Conservation (phyloP, 2,329 filamentous ascomycete genomes). For the Tothia fuscella region DNA sequence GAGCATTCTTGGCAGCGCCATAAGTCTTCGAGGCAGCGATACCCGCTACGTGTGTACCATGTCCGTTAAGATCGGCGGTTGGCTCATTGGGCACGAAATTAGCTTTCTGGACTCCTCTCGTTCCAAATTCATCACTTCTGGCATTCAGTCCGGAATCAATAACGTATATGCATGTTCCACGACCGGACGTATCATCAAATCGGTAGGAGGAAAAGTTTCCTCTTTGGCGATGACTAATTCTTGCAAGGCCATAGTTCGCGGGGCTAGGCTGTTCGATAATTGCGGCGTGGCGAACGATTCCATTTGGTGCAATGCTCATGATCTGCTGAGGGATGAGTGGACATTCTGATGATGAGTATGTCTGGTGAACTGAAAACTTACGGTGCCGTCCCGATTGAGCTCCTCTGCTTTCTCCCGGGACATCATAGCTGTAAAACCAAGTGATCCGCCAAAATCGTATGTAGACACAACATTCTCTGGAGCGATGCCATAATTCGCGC, state of each 20-base stretch:
- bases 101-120: constrained; percentile 27
- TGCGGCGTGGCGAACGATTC: no score
- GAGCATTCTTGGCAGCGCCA: constrained; percentile 15
- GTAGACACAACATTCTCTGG: no score
- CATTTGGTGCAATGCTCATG: no score
- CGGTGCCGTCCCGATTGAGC: no score
- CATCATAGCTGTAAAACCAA: no score
- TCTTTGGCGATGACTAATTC: constrained; percentile 25
- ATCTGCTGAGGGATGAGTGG: no score
- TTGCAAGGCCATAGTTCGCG: constrained; percentile 30
- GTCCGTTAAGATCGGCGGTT: constrained; percentile 26
- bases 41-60: constrained; percentile 24
- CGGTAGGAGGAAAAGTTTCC: constrained; percentile 25
- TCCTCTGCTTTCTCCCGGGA: no score
- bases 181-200: constrained; percentile 28
- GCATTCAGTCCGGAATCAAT: constrained; percentile 53
- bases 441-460: no score
- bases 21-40: constrained; percentile 11
- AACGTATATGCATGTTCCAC: constrained; percentile 42
- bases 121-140: constrained; percentile 36
- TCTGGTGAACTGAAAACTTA: no score
- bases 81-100: constrained; percentile 13
- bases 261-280: no score
- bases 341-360: no score
- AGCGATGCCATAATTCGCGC: no score